Percentiles rank a stretch among this genome's conserved stretches.
Evolutionary conservation across 148 eudicot genomes (phyloP).

Genomic region (Chenopodium suecicum): DNA sequence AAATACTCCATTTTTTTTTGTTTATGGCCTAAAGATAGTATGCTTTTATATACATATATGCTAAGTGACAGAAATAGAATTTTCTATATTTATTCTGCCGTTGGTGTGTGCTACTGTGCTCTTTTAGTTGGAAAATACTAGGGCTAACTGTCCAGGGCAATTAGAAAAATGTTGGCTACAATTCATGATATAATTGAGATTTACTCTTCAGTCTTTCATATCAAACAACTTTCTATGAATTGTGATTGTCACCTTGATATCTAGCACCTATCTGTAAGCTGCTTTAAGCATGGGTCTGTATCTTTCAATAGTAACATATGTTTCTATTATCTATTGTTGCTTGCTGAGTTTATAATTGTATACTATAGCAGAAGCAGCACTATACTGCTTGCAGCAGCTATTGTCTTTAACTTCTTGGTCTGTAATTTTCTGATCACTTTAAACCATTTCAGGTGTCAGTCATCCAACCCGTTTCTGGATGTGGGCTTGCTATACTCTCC

Average conservation of each 20-base stretch:
- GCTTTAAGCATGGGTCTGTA: not conserved
- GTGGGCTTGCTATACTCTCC: slow-evolving; percentile 98
- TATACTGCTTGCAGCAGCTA: not conserved
- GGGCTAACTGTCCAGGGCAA: not conserved
- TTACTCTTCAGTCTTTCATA: not conserved
- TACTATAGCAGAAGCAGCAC: not conserved
- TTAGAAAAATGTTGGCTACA: not conserved
- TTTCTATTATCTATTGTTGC: not conserved
- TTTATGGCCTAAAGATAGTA: not conserved
- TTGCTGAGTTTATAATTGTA: not conserved
- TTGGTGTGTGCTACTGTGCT: not conserved
- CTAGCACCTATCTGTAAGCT: not conserved
- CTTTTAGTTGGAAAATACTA: not conserved
- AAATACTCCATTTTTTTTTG: not conserved
- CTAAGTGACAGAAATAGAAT: not conserved
- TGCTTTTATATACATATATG: not conserved
- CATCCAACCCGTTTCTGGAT: slow-evolving; percentile 98
- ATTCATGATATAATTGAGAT: not conserved
- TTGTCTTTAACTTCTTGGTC: not conserved
- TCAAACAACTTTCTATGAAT: not conserved
- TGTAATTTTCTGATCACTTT: slow-evolving; percentile 12
- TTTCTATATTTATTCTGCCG: not conserved
- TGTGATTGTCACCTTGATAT: not conserved
- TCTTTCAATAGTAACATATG: not conserved
- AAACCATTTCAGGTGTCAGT: slow-evolving; percentile 75